Percentiles rank a stretch among this genome's conserved stretches.
Evolutionary conservation across 129 eudicot species (phyloP).

Genomic region (Arctium minus): DNA sequence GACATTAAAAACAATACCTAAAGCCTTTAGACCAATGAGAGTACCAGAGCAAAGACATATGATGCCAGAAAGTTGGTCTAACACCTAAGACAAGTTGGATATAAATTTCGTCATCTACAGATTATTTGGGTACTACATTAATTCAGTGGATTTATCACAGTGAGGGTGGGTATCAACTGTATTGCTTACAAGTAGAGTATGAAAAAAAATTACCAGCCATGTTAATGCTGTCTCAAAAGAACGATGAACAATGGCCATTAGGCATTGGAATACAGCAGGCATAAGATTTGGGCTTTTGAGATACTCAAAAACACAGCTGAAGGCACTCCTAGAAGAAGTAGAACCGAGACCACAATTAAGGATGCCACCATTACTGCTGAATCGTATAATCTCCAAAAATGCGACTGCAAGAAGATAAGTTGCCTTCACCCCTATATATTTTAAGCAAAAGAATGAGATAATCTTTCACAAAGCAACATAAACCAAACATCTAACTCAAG

Average conservation of each 20-base stretch:
- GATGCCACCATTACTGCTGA: conserved; percentile 99
- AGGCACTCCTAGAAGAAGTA: conserved; percentile 87
- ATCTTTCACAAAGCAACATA: not conserved
- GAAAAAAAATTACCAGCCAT: conserved; percentile 75
- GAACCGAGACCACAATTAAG: conserved; percentile 69
- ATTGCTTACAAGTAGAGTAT: conserved; percentile 3
- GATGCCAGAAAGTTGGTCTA: not conserved
- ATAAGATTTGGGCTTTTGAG: conserved; percentile 88
- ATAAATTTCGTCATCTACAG: not conserved
- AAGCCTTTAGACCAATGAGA: too few relatives aligned
- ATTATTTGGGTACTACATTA: not conserved
- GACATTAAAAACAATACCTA: too few relatives aligned
- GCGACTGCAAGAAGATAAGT: conserved; percentile 96
- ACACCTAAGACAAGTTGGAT: not conserved
- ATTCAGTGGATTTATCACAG: not conserved
- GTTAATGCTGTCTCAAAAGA: conserved; percentile 77
- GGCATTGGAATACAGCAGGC: conserved; percentile 95
- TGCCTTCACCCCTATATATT: conserved; percentile 81
- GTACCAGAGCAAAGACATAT: not conserved
- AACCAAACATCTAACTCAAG: not conserved
- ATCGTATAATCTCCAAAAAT: conserved; percentile 85
- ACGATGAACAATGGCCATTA: conserved; percentile 83
- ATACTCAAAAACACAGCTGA: conserved; percentile 96
- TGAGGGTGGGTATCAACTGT: not conserved
- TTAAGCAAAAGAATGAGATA: conserved; percentile 11